These are phyloP conservation scores for Diaporthe velutina DNA, from an alignment of 2,329 filamentous ascomycete genomes.

Conservation along the genomic window DNA sequence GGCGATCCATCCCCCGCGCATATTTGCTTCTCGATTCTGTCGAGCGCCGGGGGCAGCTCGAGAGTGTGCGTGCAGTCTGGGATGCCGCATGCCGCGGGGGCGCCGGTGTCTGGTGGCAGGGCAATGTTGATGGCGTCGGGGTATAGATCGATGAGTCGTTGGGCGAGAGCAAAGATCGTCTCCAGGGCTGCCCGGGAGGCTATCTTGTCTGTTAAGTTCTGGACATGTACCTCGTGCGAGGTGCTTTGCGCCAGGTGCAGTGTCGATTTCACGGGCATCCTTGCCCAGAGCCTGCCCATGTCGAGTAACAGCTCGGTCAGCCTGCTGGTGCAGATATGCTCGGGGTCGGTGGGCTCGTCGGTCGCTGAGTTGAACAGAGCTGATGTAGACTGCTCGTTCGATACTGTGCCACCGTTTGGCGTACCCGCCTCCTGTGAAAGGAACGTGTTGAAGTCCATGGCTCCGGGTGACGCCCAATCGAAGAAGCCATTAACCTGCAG, in stretches of 20 bases:
- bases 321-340: constrained; percentile 40
- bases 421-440: background rate
- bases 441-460: constrained; percentile 25
- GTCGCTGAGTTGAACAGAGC: constrained; percentile 10
- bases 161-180: constrained; percentile 49
- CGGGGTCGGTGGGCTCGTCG: constrained; percentile 18
- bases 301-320: constrained; percentile 45
- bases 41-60: constrained; percentile 40
- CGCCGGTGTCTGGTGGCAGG: constrained; percentile 33
- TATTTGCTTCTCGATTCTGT: constrained; percentile 37
- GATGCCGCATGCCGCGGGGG: constrained; percentile 45
- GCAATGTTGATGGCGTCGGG: constrained; percentile 46
- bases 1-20: constrained; percentile 24
- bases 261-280: constrained; percentile 40
- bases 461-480: constrained; percentile 22
- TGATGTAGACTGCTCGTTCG: background rate
- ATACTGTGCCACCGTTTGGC: background rate
- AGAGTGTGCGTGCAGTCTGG: constrained; percentile 51
- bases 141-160: constrained; percentile 53
- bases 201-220: constrained; percentile 44
- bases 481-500: background rate
- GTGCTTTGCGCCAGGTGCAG: constrained; percentile 46
- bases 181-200: constrained; percentile 49
- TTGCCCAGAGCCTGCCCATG: constrained; percentile 45
- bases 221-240: constrained; percentile 43